Conservation (phyloP, 2,329 filamentous ascomycete genomes). For the Myriosclerotinia duriaeana region DNA sequence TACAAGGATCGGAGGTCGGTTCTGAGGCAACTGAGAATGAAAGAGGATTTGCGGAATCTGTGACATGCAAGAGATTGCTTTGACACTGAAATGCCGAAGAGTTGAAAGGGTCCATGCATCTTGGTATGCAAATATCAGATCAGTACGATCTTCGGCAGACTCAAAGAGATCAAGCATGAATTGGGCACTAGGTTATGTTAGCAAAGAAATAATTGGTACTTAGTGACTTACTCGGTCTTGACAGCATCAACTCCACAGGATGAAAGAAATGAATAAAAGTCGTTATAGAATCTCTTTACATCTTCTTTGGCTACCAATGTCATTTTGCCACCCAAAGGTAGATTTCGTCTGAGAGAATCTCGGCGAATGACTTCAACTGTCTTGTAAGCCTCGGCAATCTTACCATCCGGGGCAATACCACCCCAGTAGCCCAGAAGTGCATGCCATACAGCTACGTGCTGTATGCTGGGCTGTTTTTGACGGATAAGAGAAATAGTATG, state of each 20-base stretch:
- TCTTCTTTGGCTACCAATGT: conserved; percentile 73
- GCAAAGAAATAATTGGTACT: not conserved
- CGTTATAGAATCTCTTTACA: conserved; percentile 74
- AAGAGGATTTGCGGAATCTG: conserved; percentile 85
- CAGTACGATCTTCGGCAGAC: conserved; percentile 66
- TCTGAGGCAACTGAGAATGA: conserved; percentile 75
- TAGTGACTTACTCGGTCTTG: conserved; percentile 68
- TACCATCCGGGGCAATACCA: conserved; percentile 72
- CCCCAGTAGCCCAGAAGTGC: conserved; percentile 88
- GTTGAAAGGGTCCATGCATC: conserved; percentile 82
- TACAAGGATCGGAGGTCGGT: conserved; percentile 69
- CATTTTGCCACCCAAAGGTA: conserved; percentile 63
- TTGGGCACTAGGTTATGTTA: conserved; percentile 54
- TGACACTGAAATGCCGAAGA: conserved; percentile 73
- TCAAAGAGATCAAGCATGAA: conserved; percentile 79
- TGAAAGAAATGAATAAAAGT: conserved; percentile 84
- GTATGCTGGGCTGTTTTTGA: conserved; percentile 66
- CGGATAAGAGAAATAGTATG: conserved; percentile 69
- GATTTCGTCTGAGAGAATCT: conserved; percentile 48
- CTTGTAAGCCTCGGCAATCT: conserved; percentile 75
- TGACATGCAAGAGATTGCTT: conserved; percentile 92
- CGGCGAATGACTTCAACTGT: conserved; percentile 61
- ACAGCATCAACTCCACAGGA: conserved; percentile 77
- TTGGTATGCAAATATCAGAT: conserved; percentile 73
- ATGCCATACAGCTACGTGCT: conserved; percentile 92